Evolutionary conservation across 2,329 filamentous ascomycete species (phyloP), one percentile per base, ranked within the genome.

Genomic region (Xylariales sp.): DNA sequence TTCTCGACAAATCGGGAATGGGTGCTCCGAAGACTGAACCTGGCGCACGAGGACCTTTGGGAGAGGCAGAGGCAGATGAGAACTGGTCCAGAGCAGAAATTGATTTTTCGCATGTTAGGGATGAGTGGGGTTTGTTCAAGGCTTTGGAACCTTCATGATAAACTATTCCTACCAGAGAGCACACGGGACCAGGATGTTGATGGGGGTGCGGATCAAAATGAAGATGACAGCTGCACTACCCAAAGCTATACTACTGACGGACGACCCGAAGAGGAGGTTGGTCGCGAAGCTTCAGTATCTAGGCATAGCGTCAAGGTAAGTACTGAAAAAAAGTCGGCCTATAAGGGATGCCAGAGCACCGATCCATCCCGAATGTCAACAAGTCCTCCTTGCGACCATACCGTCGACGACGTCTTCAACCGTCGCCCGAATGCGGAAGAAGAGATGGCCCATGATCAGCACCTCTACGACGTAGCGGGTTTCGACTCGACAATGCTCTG

Each of bases 401-500:
- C n/a, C n/a, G n/a, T n/a, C n/a, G n/a, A n/a, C n/a, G n/a, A n/a
- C n/a, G n/a, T n/a, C n/a, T n/a, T n/a, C n/a, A n/a, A n/a, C n/a
- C n/a, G n/a, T n/a, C n/a, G n/a, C n/a, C n/a, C n/a, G n/a, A n/a
- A n/a, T n/a, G n/a, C n/a, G n/a, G n/a, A n/a, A n/a, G n/a, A n/a
- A n/a, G n/a, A n/a, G n/a, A n/a, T n/a, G n/a, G 5, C 19, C 22
- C 22, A 46, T 56, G 3, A 43, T 52, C 1, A 59, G 59, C 7
- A 24, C 51, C 9, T 40, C 64, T 6, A 50, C 49, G 11, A 61
- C 54, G 4, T 39, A 64, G 5, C 31, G 62, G n/a, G 60, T 59
- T 41, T 65, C 61, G 61, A 55, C 61, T 14, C 29, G 9, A 32
- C 29, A 15, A 10, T 32, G 14, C 29, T 32, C 7, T 32, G 8